Base-by-base conservation (phyloP, 164 flowering plant species). In the Tetrastigma voinierianum region DNA sequence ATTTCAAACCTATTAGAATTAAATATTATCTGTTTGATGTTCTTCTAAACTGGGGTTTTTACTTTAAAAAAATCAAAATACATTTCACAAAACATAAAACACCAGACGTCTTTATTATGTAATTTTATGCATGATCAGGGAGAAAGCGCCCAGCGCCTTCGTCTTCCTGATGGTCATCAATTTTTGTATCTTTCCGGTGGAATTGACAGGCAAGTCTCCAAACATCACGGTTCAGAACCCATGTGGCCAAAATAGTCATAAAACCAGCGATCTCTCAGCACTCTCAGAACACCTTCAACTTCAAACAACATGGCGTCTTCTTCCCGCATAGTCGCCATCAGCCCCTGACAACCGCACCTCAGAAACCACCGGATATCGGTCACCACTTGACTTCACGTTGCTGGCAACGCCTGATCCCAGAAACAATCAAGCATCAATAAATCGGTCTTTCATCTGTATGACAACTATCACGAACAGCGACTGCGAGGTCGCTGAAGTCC, bases 141-240 rank as follows among this genome's bases (percentile, higher is more conserved):
- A 10, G 67, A 62, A 46, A 83, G 75, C 71, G 9, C 90, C 84
- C 79, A 86, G 61, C 52, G 78, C 80, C 67, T 81, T 81, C 8
- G 88, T 87, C 56, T 77, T 85, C 64, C 85, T 78, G 16, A 87
- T n/a, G 73, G 43, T 83, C 57, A 60, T n/a, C n/a, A 75, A 81
- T 77, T 87, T 87, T 67, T 84, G 92, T 9, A 77, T 64, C 80
- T 87, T 87, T 44, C 92, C 92, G 0, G 92, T 87, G 2, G 88
- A 74, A 16, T 89, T 85, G 54, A 68, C 81, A 0, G 89, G 92
- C 24, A 85, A 18, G 51, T 82, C 85, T 16, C 72, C 80, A 55
- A 87, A 85, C 10, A 85, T 58, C 1, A 87, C 76, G 3, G 81
- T 75, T 12, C 76, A 67, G 89, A 89, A 67, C 82, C 86, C 91